Evolutionary conservation across 768 basidiomycete species (phyloP).

Genomic region (Gymnopilus junonius): DNA sequence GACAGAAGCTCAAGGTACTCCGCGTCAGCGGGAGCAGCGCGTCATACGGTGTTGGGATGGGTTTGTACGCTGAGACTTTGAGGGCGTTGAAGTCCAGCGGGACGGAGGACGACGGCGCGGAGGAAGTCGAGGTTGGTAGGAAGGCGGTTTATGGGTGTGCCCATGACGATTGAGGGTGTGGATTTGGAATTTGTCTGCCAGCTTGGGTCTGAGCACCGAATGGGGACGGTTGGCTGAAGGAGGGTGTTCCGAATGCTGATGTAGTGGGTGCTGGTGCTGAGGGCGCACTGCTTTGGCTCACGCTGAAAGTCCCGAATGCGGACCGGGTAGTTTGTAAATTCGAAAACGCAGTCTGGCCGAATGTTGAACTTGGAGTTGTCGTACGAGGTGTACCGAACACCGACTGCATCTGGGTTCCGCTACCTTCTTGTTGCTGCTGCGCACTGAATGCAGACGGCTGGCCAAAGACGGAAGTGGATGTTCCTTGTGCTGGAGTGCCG

Average conservation of each 20-base stretch:
- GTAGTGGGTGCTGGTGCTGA: not conserved
- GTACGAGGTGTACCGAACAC: slow-evolving; percentile 22
- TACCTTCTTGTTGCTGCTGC: too few species aligned
- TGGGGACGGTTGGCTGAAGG: not conserved
- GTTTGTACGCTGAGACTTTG: slow-evolving; percentile 41
- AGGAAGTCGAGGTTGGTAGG: not conserved
- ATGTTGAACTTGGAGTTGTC: slow-evolving; percentile 8
- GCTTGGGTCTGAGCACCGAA: not conserved
- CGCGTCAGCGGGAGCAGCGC: slow-evolving; percentile 52
- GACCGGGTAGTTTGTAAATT: slow-evolving; percentile 11
- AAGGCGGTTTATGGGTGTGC: not conserved
- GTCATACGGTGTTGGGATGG: slow-evolving; percentile 60
- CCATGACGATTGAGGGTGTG: slow-evolving; percentile 16
- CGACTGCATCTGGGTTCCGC: slow-evolving; percentile 12
- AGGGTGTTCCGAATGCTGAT: slow-evolving; percentile 2
- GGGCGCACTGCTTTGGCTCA: too few species aligned
- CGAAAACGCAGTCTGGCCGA: slow-evolving; percentile 15
- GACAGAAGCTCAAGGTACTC: slow-evolving; percentile 60
- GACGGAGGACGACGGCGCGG: not conserved
- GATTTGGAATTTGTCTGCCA: too few species aligned
- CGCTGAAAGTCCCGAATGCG: slow-evolving; percentile 17
- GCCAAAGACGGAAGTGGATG: slow-evolving; percentile 21
- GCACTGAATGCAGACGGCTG: slow-evolving; percentile 19
- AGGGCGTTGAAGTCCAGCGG: slow-evolving; percentile 10
- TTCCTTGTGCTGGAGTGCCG: slow-evolving; percentile 20